Conservation (phyloP, 2,329 filamentous ascomycete genomes). For the Proliferodiscus dingleyae region DNA sequence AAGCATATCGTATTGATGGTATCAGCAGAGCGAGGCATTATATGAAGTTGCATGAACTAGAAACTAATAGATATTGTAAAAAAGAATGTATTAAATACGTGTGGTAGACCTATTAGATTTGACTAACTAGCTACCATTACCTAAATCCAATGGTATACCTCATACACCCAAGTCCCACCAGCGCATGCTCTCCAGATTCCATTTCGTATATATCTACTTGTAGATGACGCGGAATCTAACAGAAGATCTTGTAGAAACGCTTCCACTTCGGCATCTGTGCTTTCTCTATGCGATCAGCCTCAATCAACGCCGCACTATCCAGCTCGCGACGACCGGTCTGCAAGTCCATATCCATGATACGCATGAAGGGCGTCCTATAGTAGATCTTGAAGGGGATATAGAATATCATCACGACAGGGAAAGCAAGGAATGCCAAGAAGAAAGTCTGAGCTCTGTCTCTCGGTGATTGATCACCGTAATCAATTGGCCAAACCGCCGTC, state of each 20-base stretch:
- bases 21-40: too few species aligned
- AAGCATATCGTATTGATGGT: too few species aligned
- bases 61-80: too few species aligned
- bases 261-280: slow-evolving; percentile 70
- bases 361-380: slow-evolving; percentile 61
- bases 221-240: slow-evolving; percentile 36
- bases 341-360: slow-evolving; percentile 72
- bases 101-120: too few species aligned
- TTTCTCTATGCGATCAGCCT: slow-evolving; percentile 72
- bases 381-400: slow-evolving; percentile 43
- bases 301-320: slow-evolving; percentile 70
- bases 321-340: slow-evolving; percentile 79
- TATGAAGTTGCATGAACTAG: too few species aligned
- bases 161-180: too few species aligned
- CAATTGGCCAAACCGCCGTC: slow-evolving; percentile 45
- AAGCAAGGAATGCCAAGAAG: slow-evolving; percentile 53
- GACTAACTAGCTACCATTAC: too few species aligned
- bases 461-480: slow-evolving; percentile 19
- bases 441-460: too few species aligned
- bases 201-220: neutral
- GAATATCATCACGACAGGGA: slow-evolving; percentile 42
- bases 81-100: too few species aligned
- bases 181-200: neutral
- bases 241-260: slow-evolving; percentile 66
- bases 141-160: too few species aligned